Evolutionary conservation across 805 yeast genomes (phyloP), one percentile per base, ranked within the genome.

Genomic region (Yamadazyma philogaea): DNA sequence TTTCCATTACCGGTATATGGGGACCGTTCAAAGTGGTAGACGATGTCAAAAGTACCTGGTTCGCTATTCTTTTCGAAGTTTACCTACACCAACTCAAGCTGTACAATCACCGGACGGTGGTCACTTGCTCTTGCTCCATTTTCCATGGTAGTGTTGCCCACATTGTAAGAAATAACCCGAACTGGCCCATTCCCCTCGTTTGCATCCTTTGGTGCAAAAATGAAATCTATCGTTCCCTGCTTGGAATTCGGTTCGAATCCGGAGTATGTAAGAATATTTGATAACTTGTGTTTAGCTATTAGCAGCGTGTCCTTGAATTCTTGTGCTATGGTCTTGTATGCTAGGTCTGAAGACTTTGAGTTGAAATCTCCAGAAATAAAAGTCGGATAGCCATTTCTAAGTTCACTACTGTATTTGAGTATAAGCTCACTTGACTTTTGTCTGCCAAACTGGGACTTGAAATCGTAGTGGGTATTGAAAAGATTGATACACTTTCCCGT

Each of bases 361-460:
- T 81, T 81, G 60, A 81, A 75, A 53, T 79, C 84, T 2, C 84
- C 84, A 12, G 69, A 60, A n/a, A 79, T 59, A 38, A 77, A 60
- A 2, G 71, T 66, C 2, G 72, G 68, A 16, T 61, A 63, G 20
- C 50, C 48, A 18, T 60, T 57, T 8, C 60, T 62, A 7, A 52
- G 54, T 18, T 53, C 56, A 1, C 55, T 52, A 40, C 68, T 74
- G 50, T 67, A 70, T 19, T 70, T 65, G 21, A 58, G 61, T 34
- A 74, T 68, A 45, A 76, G 46, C 33, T 71, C 66, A 5, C 76
- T 74, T 5, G 77, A 68, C 39, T 72, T 68, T 19, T 55, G 49
- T 45, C 81, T 58, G n/a, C 79, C 75, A 1, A 50, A 60, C 17
- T 57, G 65, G 7, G 80, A 77, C 35, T 59, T 59, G 43, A 75